Evolutionary conservation across 805 yeast genomes (phyloP).

Genomic region (Metschnikowia amazonensis): DNA sequence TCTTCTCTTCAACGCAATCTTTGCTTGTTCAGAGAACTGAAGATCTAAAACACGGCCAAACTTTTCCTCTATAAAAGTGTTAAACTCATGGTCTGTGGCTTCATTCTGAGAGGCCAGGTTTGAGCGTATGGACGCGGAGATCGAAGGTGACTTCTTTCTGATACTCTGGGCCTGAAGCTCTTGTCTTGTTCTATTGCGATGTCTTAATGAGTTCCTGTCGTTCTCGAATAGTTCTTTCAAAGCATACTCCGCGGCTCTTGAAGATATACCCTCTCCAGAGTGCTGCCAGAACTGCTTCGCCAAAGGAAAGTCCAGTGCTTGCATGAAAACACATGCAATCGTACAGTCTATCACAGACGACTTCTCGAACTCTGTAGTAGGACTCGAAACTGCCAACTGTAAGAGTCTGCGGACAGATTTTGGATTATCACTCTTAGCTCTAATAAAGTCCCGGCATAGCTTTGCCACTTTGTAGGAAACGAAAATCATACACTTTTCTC

Average conservation of each 20-base stretch:
- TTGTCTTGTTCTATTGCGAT: conserved; percentile 22
- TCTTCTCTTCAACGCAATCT: conserved; percentile 65
- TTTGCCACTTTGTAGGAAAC: conserved; percentile 78
- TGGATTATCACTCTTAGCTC: conserved; percentile 36
- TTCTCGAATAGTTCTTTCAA: conserved; percentile 50
- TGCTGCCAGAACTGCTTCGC: conserved; percentile 96
- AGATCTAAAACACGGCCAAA: conserved; percentile 87
- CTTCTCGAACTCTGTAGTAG: conserved; percentile 55
- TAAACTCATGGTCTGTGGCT: conserved; percentile 49
- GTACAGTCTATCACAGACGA: conserved; percentile 60
- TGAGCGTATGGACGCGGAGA: conserved; percentile 26
- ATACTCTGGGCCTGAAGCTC: conserved; percentile 35
- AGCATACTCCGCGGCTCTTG: conserved; percentile 83
- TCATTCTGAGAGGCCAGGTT: conserved; percentile 21
- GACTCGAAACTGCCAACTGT: conserved; percentile 69
- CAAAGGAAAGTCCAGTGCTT: conserved; percentile 49
- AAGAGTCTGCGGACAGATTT: conserved; percentile 47
- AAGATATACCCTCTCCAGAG: conserved; percentile 93
- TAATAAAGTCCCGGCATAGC: conserved; percentile 77
- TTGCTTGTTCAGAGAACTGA: conserved; percentile 71
- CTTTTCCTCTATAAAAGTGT: conserved; percentile 77
- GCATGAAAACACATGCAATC: conserved; percentile 78
- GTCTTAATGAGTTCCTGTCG: conserved; percentile 16
- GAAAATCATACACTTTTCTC: conserved; percentile 71
- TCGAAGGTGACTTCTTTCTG: conserved; percentile 32